These are phyloP conservation scores for Xerocomellus dryophilus DNA, from an alignment of 768 basidiomycete genomes.

Conservation along the genomic window DNA sequence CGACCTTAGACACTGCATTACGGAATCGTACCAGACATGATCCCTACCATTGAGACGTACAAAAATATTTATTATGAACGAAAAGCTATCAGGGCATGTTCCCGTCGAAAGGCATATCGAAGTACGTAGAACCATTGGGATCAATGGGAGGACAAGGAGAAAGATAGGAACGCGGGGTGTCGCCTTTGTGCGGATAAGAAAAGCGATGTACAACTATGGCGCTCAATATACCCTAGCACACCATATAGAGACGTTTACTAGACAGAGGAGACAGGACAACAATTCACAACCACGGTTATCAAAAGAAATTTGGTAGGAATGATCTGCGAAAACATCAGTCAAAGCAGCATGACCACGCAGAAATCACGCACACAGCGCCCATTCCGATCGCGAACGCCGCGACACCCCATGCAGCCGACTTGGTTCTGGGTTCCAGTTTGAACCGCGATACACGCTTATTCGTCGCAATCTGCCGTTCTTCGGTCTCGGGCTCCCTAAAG, in stretches of 20 bases:
- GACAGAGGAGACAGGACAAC: constrained; percentile 14
- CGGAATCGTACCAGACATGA: too few species aligned
- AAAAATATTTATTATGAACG: constrained; percentile 7
- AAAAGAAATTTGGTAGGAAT: constrained; percentile 63
- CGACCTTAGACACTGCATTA: constrained; percentile 27
- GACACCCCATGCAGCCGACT: constrained; percentile 79
- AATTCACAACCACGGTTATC: constrained; percentile 19
- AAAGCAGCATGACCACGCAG: not conserved
- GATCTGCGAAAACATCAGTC: constrained; percentile 36
- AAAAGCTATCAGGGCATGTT: not conserved
- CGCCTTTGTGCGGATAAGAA: constrained; percentile 13
- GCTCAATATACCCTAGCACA: constrained; percentile 23
- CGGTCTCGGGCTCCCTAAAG: constrained; percentile 66
- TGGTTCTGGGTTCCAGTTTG: constrained; percentile 61
- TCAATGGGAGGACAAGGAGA: not conserved
- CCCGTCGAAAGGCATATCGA: constrained; percentile 1
- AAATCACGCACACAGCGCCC: constrained; percentile 69
- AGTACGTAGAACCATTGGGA: not conserved
- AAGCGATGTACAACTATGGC: constrained; percentile 16
- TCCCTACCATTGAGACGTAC: constrained; percentile 7
- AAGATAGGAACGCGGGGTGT: constrained; percentile 10
- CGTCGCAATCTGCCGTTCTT: constrained; percentile 54
- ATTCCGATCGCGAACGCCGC: constrained; percentile 81
- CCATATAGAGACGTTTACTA: constrained; percentile 8
- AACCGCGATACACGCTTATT: constrained; percentile 63